Percentiles rank a stretch among this genome's conserved stretches.
These are phyloP conservation scores for Parascedosporium putredinis DNA, from an alignment of 2,329 filamentous ascomycete species.

Conservation along the genomic window DNA sequence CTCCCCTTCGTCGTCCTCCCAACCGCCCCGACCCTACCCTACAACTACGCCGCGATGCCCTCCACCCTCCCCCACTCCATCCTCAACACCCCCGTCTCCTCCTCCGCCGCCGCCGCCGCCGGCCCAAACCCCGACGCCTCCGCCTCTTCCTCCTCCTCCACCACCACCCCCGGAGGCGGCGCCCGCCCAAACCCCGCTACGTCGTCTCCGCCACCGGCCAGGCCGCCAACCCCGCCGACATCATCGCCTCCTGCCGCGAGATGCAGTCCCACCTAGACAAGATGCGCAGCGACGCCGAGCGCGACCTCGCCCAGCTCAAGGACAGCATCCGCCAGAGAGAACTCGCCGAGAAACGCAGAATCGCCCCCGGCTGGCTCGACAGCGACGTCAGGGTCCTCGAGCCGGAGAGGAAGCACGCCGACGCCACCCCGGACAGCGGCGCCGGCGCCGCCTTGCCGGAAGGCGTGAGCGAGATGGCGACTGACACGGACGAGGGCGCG, in stretches of 20 bases:
- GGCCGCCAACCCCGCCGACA: conserved; percentile 77
- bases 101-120: conserved; percentile 19
- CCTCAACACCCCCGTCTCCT: conserved; percentile 15
- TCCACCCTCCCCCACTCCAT: conserved; percentile 60
- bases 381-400: conserved; percentile 59
- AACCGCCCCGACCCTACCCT: conserved; percentile 80
- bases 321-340: conserved; percentile 54
- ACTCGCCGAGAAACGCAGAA: conserved; percentile 66
- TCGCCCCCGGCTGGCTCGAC: conserved; percentile 74
- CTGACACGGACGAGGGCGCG: conserved; percentile 42
- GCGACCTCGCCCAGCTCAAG: conserved; percentile 60
- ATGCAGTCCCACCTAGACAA: conserved; percentile 66
- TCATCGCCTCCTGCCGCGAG: conserved; percentile 69
- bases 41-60: conserved; percentile 86
- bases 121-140: conserved; percentile 26
- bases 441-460: not conserved
- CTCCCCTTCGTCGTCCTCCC: conserved; percentile 86
- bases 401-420: conserved; percentile 43
- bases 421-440: conserved; percentile 13
- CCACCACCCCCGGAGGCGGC: conserved; percentile 22
- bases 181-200: conserved; percentile 62
- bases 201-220: conserved; percentile 70
- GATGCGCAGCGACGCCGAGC: conserved; percentile 56
- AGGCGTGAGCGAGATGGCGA: conserved; percentile 12
- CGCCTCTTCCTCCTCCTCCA: conserved; percentile 20